A percentile compares a stretch with the other conserved stretches of the same genome.
phyloP scores from a whole-genome alignment of 1,284 basidiomycete genomes.

The Xerocomus amazonicus region DNA sequence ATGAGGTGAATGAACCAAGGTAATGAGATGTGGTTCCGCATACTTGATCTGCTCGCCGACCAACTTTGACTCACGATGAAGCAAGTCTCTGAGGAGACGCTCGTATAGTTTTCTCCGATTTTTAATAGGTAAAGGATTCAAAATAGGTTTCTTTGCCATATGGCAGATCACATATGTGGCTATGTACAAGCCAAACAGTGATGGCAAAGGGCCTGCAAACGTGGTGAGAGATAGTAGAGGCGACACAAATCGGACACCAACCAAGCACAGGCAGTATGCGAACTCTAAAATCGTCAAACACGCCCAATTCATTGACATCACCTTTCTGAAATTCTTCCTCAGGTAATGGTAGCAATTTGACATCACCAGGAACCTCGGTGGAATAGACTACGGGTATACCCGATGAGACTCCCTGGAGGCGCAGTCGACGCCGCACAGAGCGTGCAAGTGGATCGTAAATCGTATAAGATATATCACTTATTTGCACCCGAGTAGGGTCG shows the following conservation, averaged over 20 bases:
- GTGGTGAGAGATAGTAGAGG: conserved; percentile 4
- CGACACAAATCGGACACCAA: conserved; percentile 16
- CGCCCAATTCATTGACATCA: conserved; percentile 84
- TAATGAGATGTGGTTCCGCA: conserved; percentile 13
- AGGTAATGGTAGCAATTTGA: conserved; percentile 85
- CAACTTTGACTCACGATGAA: conserved; percentile 66
- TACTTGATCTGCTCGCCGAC: conserved; percentile 54
- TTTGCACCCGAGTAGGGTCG: conserved; percentile 94
- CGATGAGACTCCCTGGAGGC: conserved; percentile 62
- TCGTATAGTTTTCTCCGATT: conserved; percentile 83
- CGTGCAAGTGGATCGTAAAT: conserved; percentile 95
- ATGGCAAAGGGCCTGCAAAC: conserved; percentile 68
- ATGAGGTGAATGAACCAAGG: background rate
- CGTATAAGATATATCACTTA: conserved; percentile 90
- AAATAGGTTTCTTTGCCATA: conserved; percentile 77
- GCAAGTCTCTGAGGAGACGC: conserved; percentile 72
- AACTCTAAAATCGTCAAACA: conserved; percentile 92
- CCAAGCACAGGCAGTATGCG: conserved; percentile 86
- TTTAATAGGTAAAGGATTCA: conserved; percentile 80
- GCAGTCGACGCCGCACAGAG: conserved; percentile 79
- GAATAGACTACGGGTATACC: conserved; percentile 96
- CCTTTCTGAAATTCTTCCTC: conserved; percentile 94
- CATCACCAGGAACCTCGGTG: conserved; percentile 87
- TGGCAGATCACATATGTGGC: conserved; percentile 86
- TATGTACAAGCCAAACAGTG: conserved; percentile 85